Base-by-base conservation (phyloP, 73 alveolate genomes). In the Stentor roeselii region DNA sequence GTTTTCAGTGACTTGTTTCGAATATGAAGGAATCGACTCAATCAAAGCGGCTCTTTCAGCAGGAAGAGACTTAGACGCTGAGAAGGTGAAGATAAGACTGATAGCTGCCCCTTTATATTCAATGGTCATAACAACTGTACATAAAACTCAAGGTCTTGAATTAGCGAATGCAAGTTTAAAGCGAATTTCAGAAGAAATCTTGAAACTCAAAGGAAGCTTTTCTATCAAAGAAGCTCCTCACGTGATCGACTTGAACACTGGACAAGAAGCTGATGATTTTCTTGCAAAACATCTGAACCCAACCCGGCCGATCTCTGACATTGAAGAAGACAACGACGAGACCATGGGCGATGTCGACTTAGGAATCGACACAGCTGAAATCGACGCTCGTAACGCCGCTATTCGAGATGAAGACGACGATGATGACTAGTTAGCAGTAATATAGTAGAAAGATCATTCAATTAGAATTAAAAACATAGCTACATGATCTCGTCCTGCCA, bases 21-120 rank as follows among this genome's bases (percentile, higher is more conserved):
- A 87, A 27, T 91, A 75, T 60, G 98, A 95, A 75, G 98, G 99
- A 36, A 93, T 93, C n/a, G 99, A 95, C 60, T 97, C 99, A 38
- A 86, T 95, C 34, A 93, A 89, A 84, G 90, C 75, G 30, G 91
- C 98, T 11, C 86, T 95, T 59, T n/a, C 84, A 31, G 91, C 90
- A 41, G 97, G 96, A 3, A 86, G 84, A 82, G 67, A 74, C 36
- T 59, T 77, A 39, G 86, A 67, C 40, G 78, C 60, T 50, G 88
- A 84, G n/a, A 84, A 86, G 3, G 83, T 88, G 82, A 76, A 88
- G 84, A 85, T 95, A 80, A 93, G 92, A 78, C 61, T 93, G 78
- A 93, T 95, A 61, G 95, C 95, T 3, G 86, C 98, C 30, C 99
- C 99, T 0, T 83, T 88, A 3, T 95, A 86, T 86, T 93, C 88